Base-by-base conservation (phyloP, 768 basidiomycete species). In the Suillus plorans region DNA sequence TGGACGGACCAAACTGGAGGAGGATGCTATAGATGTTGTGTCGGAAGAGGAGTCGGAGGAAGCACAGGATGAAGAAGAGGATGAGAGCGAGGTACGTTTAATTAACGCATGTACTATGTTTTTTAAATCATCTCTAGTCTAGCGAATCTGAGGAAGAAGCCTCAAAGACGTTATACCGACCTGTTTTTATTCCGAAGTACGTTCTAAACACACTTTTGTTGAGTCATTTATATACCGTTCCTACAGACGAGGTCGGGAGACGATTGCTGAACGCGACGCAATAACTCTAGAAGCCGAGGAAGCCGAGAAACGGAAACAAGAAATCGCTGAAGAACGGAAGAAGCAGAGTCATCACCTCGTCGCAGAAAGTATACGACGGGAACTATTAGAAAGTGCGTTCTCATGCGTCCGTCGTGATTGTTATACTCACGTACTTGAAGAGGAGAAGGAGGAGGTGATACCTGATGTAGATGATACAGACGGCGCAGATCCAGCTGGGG, bases 391-490 rank as follows among this genome's bases (percentile, higher is more conserved):
- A 80, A 97, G 97, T 97, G 67, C 55, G 91, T 81, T 39, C 22
- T 47, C 63, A 62, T 14, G 22, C 42, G 9, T 39, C 7, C 37
- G 36, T 57, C 42, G 31, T 36, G 60, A 63, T 63, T 41, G 6
- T 56, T 44, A 68, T 53, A 25, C 47, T 57, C 20, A 25, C 42
- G 16, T 28, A 34, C 31, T 31, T 62, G 25, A 16, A 99, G 97
- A 94, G 84, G 95, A 98, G 76, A 94, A 93, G 67, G 88, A 92
- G 63, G 91, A 90, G 31, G 76, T 88, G 22, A 78, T 91, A 41
- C 92, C 92, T 2, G 95, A 98, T 67, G 85, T 99, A 0, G 96
- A 99, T 77, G 97, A 99, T 75, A 92, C 94, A 5, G 97, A 99
- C 71, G 97, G 93, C 1, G 74, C 95, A 57, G 95, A 98, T 71